phyloP scores from a whole-genome alignment of 2,329 filamentous ascomycete species.

The Thielaviopsis euricoi region DNA sequence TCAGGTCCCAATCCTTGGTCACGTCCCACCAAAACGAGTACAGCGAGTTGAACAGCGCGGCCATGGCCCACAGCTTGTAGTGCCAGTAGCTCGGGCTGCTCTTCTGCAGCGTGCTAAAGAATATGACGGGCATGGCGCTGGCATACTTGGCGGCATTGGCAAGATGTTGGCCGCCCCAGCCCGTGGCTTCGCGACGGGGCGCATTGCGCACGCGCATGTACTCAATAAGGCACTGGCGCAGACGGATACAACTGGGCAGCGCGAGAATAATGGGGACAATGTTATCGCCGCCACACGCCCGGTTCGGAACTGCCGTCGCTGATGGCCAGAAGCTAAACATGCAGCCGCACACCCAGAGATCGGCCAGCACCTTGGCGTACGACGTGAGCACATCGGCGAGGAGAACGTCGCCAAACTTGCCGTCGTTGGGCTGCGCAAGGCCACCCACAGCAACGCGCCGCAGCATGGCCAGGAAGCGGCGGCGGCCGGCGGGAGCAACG shows the following conservation, averaged over 20 bases:
- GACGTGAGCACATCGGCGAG: constrained; percentile 89
- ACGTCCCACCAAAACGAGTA: constrained; percentile 99
- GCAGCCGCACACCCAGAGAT: constrained; percentile 76
- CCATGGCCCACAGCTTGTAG: constrained; percentile 49
- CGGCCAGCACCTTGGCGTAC: constrained; percentile 82
- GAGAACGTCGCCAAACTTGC: constrained; percentile 87
- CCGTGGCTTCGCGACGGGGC: constrained; percentile 37
- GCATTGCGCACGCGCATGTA: constrained; percentile 53
- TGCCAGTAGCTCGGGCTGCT: constrained; percentile 26
- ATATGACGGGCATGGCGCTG: constrained; percentile 83
- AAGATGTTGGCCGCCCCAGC: constrained; percentile 72
- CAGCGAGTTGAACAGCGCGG: constrained; percentile 65
- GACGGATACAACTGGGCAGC: constrained; percentile 66
- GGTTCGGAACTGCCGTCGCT: constrained; percentile 66
- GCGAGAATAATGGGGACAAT: constrained; percentile 74
- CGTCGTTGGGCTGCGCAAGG: constrained; percentile 69
- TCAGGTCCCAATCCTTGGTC: constrained; percentile 89
- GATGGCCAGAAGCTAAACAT: constrained; percentile 64
- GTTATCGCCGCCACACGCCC: constrained; percentile 61
- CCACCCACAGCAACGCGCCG: constrained; percentile 70
- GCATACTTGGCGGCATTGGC: constrained; percentile 92
- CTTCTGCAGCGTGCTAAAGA: constrained; percentile 60
- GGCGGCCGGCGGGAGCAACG: constrained; percentile 52
- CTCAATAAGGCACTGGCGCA: constrained; percentile 85
- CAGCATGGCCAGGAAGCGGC: constrained; percentile 58